phyloP scores from a whole-genome alignment of 2,329 filamentous ascomycete genomes.

The Teratosphaeria epicoccoides region DNA sequence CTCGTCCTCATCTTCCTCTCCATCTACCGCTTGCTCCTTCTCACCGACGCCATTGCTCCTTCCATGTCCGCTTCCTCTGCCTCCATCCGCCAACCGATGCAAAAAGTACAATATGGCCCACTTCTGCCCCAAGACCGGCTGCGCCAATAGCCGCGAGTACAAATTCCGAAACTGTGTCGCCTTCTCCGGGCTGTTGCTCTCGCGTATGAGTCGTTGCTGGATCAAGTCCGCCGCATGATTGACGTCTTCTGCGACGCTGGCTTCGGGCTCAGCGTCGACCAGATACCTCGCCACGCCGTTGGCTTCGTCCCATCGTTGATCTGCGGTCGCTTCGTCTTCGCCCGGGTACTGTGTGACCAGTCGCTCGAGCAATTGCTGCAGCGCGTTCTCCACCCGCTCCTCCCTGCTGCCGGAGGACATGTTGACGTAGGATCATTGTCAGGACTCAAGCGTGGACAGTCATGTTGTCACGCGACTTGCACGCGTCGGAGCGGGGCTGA shows the following conservation, averaged over 20 bases:
- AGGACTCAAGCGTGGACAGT: not conserved
- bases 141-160: conserved; percentile 77
- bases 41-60: not conserved
- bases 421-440: not conserved
- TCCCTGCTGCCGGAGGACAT: conserved; percentile 18
- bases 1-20: conserved; percentile 2
- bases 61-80: too few relatives aligned
- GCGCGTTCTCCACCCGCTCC: conserved; percentile 64
- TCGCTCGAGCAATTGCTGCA: conserved; percentile 67
- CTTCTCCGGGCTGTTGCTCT: conserved; percentile 61
- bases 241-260: conserved; percentile 57
- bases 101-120: conserved; percentile 93
- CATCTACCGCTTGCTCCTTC: conserved; percentile 2
- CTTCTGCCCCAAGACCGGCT: conserved; percentile 88
- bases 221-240: conserved; percentile 91
- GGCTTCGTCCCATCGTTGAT: conserved; percentile 57
- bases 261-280: conserved; percentile 36
- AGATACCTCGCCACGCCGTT: conserved; percentile 40
- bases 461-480: not conserved
- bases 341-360: conserved; percentile 54
- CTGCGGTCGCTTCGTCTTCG: conserved; percentile 56
- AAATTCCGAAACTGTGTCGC: conserved; percentile 81
- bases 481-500: not conserved
- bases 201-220: conserved; percentile 72
- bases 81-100: conserved; percentile 63